Conservation (phyloP, 345 rosid genomes). For the Ceriops zippeliana region DNA sequence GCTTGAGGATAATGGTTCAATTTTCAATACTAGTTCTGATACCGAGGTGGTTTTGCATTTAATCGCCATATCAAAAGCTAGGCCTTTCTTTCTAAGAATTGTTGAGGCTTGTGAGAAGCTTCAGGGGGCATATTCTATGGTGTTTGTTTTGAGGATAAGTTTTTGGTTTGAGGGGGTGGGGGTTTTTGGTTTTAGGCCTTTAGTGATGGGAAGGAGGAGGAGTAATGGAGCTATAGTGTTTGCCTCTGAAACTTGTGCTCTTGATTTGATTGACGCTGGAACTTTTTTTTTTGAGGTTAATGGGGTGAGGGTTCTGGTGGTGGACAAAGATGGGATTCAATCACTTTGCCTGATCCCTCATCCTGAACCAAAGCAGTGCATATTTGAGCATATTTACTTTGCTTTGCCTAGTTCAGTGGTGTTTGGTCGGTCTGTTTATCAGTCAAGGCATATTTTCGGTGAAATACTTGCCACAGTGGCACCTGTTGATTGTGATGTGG, state of each 20-base stretch:
- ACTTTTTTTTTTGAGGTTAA: too few species aligned
- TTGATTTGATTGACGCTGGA: conserved; percentile 94
- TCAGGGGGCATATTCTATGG: conserved; percentile 95
- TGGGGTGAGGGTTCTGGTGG: conserved; percentile 83
- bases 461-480: conserved; percentile 78
- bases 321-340: conserved; percentile 81
- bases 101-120: conserved; percentile 92
- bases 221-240: conserved; percentile 92
- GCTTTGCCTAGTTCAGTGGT: conserved; percentile 83
- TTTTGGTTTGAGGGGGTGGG: too few species aligned
- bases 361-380: conserved; percentile 77
- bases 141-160: conserved; percentile 84
- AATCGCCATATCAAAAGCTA: conserved; percentile 84
- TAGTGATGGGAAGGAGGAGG: conserved; percentile 88
- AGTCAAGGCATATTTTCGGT: conserved; percentile 67
- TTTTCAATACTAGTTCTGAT: conserved; percentile 89
- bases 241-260: conserved; percentile 97
- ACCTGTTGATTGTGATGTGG: conserved; percentile 88
- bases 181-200: too few species aligned
- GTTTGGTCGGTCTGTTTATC: conserved; percentile 84
- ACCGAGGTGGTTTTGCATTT: conserved; percentile 97
- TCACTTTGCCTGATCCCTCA: conserved; percentile 73
- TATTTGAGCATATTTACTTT: conserved; percentile 92
- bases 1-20: conserved; percentile 85
- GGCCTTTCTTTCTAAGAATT: conserved; percentile 83